These are phyloP conservation scores for Candida sp. DNA, from an alignment of 1,139 yeast species.

Conservation along the genomic window DNA sequence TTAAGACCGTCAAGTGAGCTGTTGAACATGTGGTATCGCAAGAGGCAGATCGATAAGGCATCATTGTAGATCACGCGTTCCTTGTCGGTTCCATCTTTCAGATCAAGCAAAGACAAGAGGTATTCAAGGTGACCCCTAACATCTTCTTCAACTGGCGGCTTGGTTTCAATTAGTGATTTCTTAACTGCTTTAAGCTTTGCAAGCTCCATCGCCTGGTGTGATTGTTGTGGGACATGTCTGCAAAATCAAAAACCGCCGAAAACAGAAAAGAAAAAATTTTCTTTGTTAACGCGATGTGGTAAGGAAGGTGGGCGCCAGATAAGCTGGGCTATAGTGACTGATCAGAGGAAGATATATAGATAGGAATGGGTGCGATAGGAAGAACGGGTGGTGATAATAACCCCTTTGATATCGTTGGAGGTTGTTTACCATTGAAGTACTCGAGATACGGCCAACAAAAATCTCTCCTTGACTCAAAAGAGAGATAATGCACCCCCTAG, in stretches of 20 bases:
- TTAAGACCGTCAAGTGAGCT: constrained; percentile 4
- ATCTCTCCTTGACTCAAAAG: too few species aligned
- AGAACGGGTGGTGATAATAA: too few species aligned
- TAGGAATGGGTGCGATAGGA: too few species aligned
- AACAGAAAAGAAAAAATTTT: neutral
- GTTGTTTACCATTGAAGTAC: too few species aligned
- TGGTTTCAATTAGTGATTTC: constrained; percentile 11
- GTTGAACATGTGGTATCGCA: constrained; percentile 38
- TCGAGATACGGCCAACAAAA: too few species aligned
- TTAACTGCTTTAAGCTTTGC: constrained; percentile 7
- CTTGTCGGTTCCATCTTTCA: constrained; percentile 5
- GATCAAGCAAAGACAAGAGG: constrained; percentile 7
- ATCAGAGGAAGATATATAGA: neutral
- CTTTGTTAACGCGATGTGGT: neutral
- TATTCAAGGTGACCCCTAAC: neutral
- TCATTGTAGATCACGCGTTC: constrained; percentile 50
- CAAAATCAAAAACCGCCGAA: neutral
- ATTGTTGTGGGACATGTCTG: neutral
- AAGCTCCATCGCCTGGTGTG: neutral
- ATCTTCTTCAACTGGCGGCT: constrained; percentile 9
- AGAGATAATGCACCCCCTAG: too few species aligned
- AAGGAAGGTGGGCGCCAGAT: neutral
- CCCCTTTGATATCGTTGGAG: too few species aligned
- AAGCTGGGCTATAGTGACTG: neutral
- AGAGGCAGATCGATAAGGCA: constrained; percentile 65